Percentiles rank a stretch among this genome's conserved stretches.
Conservation (phyloP, 2,329 filamentous ascomycete species). For the Fusarium irregulare region DNA sequence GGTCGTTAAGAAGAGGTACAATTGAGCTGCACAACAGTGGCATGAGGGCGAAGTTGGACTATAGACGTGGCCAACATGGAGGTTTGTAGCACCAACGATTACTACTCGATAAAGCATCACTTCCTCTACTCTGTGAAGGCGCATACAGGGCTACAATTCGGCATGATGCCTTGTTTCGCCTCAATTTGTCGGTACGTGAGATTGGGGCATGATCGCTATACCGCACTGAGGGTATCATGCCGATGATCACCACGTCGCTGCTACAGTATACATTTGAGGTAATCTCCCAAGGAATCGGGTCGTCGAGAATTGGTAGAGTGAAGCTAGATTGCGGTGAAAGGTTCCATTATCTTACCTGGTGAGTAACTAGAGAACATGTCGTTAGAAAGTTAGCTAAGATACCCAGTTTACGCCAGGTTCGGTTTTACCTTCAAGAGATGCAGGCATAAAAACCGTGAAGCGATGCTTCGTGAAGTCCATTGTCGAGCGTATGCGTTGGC, state of each 20-base stretch:
- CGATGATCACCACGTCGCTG: neutral
- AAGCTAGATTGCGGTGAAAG: no score
- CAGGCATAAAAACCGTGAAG: neutral
- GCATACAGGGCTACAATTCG: no score
- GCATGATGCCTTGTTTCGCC: neutral
- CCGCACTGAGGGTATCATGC: neutral
- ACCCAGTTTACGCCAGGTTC: neutral
- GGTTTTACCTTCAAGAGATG: neutral
- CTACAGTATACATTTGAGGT: neutral
- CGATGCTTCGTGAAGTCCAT: neutral
- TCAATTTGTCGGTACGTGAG: neutral
- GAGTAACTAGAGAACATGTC: neutral
- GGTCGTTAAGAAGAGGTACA: no score
- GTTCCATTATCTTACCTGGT: neutral
- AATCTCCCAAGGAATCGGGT: accelerated
- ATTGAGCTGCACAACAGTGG: no score
- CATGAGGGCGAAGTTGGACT: neutral
- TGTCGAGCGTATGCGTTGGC: neutral
- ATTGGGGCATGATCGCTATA: neutral
- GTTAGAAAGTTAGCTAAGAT: neutral
- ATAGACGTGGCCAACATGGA: neutral
- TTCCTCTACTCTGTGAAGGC: neutral
- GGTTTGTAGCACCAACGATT: neutral
- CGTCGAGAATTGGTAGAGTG: neutral
- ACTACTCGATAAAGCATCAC: neutral